A percentile compares a stretch with the other conserved stretches of the same genome.
These are phyloP conservation scores for Sporothrix brasiliensis DNA, from an alignment of 2,329 filamentous ascomycete species.

Conservation along the genomic window DNA sequence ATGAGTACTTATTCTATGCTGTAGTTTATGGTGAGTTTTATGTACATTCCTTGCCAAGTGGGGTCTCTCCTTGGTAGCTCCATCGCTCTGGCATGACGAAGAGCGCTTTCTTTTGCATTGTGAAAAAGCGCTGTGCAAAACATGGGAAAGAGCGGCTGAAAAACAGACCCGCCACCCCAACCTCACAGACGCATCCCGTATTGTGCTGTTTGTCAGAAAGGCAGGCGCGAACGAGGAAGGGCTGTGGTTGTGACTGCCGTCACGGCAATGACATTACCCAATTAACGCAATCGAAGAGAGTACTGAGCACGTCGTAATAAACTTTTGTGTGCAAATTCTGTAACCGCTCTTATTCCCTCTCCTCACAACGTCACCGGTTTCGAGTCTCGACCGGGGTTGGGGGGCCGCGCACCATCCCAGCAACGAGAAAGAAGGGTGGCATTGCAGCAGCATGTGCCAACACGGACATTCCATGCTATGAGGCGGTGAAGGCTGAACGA, in stretches of 20 bases:
- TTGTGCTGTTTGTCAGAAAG: not conserved
- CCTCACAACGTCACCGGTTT: not conserved
- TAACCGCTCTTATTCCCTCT: not conserved
- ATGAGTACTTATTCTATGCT: not conserved
- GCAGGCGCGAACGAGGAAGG: constrained; percentile 16
- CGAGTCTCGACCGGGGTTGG: not conserved
- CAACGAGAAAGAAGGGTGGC: constrained; percentile 26
- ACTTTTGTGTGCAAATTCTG: constrained; percentile 7
- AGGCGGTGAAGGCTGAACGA: constrained; percentile 29
- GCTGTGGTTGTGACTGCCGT: not conserved
- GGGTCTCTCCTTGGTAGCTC: not conserved
- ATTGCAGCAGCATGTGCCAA: constrained; percentile 28
- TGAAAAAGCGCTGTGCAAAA: constrained; percentile 4
- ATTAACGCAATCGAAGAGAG: not conserved
- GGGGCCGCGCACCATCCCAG: constrained; percentile 1
- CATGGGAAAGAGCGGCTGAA: constrained; percentile 21
- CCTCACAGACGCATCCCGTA: constrained; percentile 21
- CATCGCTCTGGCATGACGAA: constrained; percentile 20
- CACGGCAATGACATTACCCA: not conserved
- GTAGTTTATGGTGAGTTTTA: not conserved
- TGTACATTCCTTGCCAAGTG: not conserved
- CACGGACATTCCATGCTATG: constrained; percentile 7
- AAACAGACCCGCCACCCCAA: constrained; percentile 28
- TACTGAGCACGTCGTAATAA: not conserved
- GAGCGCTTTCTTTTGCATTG: constrained; percentile 15